phyloP scores from a whole-genome alignment of 371 early-diverging fungal species.

The Phascolomyces articulosus region DNA sequence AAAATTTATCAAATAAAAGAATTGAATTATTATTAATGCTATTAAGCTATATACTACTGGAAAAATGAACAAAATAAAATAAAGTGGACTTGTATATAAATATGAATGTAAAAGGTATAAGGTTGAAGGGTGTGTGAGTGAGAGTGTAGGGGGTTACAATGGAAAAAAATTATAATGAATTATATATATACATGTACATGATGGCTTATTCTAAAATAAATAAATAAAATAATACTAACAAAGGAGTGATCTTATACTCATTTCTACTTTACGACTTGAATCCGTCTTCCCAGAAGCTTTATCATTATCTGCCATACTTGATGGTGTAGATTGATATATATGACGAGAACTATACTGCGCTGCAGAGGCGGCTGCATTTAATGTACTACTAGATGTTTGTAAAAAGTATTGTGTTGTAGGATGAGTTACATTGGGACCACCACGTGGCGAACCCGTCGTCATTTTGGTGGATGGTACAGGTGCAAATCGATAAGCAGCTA shows the following conservation, averaged over 20 bases:
- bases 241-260: conserved; percentile 29
- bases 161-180: no score
- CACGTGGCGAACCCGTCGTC: conserved; percentile 20
- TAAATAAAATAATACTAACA: conserved; percentile 4
- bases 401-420: conserved; percentile 51
- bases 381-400: conserved; percentile 46
- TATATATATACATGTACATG: background rate
- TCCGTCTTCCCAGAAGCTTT: conserved; percentile 25
- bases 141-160: no score
- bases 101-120: no score
- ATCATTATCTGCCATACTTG: conserved; percentile 23
- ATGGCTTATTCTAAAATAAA: background rate
- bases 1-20: no score
- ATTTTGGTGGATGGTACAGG: conserved; percentile 14
- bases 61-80: no score
- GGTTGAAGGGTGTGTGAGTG: no score
- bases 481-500: conserved; percentile 21
- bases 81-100: no score
- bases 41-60: no score
- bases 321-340: conserved; percentile 9
- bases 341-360: conserved; percentile 28
- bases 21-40: no score
- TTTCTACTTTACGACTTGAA: conserved; percentile 22
- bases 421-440: conserved; percentile 30
- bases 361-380: conserved; percentile 47